A percentile compares a stretch with the other conserved stretches of the same genome.
Evolutionary conservation across 116 monocot species (phyloP).

Genomic region (Thalassia testudinum): DNA sequence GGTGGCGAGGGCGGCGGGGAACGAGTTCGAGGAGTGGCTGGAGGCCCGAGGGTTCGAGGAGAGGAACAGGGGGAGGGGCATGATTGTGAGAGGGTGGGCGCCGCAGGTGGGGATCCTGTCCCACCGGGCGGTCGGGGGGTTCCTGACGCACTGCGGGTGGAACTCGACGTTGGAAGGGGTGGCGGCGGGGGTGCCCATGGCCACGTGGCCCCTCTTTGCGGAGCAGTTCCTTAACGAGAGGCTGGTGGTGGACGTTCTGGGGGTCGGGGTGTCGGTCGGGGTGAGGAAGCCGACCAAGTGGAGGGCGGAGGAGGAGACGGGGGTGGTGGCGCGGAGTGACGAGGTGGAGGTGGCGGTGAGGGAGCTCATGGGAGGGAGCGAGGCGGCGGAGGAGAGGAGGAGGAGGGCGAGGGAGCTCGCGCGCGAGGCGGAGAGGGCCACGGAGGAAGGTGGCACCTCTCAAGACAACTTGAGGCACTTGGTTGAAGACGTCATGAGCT

Average conservation of each 20-base stretch:
- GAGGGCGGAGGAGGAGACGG: not conserved
- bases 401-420: constrained; percentile 2
- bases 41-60: constrained; percentile 8
- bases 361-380: constrained; percentile 5
- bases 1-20: not conserved
- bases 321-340: constrained; percentile 2
- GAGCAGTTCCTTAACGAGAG: constrained; percentile 18
- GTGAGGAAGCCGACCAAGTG: not conserved
- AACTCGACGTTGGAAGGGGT: constrained; percentile 24
- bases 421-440: constrained; percentile 11
- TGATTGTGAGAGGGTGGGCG: constrained; percentile 22
- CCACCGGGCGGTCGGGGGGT: constrained; percentile 21
- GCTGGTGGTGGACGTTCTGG: constrained; percentile 12
- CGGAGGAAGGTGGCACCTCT: constrained; percentile 9
- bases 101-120: constrained; percentile 19
- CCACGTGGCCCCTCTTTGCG: constrained; percentile 13
- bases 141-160: constrained; percentile 59
- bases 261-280: constrained; percentile 4
- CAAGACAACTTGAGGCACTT: not conserved
- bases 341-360: constrained; percentile 2
- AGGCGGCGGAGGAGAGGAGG: constrained; percentile 10
- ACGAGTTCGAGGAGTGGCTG: constrained; percentile 1
- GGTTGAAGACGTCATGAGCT: not conserved
- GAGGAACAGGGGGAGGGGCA: constrained; percentile 6
- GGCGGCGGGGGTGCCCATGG: constrained; percentile 13